Evolutionary conservation across 768 basidiomycete species (phyloP).

Genomic region (Auricularia cornea): DNA sequence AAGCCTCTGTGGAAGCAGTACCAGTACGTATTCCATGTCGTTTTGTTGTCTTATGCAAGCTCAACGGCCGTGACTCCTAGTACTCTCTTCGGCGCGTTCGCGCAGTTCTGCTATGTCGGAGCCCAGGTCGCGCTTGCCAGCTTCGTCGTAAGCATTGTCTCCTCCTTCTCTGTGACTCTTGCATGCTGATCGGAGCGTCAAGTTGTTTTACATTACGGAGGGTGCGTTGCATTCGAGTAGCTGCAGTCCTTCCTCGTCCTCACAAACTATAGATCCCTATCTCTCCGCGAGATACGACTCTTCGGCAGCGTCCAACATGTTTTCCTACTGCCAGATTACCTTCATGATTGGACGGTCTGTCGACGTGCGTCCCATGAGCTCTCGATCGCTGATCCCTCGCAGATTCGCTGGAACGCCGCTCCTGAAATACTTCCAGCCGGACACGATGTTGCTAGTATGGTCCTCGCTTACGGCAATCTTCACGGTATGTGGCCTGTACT

Average conservation of each 20-base stretch:
- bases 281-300: conserved; percentile 14
- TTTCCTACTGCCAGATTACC: conserved; percentile 27
- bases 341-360: conserved; percentile 7
- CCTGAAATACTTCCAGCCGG: neutral
- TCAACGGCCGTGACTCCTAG: neutral
- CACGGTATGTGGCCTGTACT: neutral
- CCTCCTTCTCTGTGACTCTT: no score
- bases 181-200: no score
- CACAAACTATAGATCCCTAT: conserved; percentile 16
- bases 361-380: neutral
- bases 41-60: neutral
- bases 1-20: conserved; percentile 25
- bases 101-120: neutral
- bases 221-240: neutral
- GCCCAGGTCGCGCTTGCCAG: conserved; percentile 14
- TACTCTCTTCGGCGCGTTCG: neutral
- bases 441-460: neutral
- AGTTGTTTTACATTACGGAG: neutral
- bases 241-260: no score
- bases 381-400: neutral
- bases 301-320: conserved; percentile 20
- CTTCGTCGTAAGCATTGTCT: conserved; percentile 18
- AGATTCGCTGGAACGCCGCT: neutral
- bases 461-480: neutral
- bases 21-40: conserved; percentile 14